Conservation (phyloP, 495 filamentous ascomycete genomes). For the Penicillium paxilli region DNA sequence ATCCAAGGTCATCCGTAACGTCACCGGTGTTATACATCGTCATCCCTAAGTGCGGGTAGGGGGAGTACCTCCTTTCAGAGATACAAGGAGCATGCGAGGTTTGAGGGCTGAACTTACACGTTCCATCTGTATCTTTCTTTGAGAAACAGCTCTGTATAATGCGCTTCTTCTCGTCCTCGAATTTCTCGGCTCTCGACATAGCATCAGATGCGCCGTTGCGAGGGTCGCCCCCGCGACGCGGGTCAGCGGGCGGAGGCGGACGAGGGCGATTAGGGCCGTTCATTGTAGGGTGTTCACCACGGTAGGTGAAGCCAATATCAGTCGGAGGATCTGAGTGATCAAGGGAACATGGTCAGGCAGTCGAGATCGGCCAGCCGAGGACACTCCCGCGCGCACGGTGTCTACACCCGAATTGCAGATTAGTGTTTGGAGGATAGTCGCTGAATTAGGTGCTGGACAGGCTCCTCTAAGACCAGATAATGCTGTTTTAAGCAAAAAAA, state of each 20-base stretch:
- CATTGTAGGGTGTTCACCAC: slow-evolving; percentile 29
- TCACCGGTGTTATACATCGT: slow-evolving; percentile 4
- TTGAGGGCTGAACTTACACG: slow-evolving; percentile 55
- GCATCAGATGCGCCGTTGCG: slow-evolving; percentile 36
- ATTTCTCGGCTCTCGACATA: slow-evolving; percentile 77
- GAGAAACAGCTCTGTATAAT: slow-evolving; percentile 91
- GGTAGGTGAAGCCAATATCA: slow-evolving; percentile 25
- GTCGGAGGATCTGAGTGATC: slow-evolving; percentile 27
- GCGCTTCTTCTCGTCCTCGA: slow-evolving; percentile 92
- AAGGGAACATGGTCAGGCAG: slow-evolving; percentile 41
- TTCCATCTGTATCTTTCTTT: slow-evolving; percentile 81
- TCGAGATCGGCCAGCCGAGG: slow-evolving; percentile 16
- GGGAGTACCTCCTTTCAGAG: not conserved
- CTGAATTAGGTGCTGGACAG: too few relatives aligned
- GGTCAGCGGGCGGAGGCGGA: slow-evolving; percentile 28
- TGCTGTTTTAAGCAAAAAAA: too few relatives aligned
- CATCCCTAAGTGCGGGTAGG: slow-evolving; percentile 8
- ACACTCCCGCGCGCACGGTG: slow-evolving; percentile 15
- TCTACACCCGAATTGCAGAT: slow-evolving; percentile 10
- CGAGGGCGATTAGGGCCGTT: slow-evolving; percentile 39
- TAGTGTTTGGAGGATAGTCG: not conserved
- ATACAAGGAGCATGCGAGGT: not conserved
- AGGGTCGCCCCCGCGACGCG: slow-evolving; percentile 33
- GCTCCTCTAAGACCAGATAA: too few relatives aligned
- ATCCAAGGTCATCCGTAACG: not conserved